phyloP scores from a whole-genome alignment of 73 alveolate genomes.

The Halteria grandinella region DNA sequence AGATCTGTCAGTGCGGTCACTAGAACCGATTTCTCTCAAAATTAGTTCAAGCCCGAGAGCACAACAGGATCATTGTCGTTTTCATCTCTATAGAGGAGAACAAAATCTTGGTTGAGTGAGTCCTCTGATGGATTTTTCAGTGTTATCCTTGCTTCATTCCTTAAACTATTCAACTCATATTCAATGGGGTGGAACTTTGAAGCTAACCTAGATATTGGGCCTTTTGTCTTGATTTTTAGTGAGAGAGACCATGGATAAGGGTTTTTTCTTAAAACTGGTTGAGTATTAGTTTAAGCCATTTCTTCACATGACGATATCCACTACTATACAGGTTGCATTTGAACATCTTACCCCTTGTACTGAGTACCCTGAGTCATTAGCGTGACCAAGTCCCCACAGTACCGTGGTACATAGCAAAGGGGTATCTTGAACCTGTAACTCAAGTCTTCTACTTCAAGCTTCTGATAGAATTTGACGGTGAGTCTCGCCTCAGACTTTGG shows the following conservation, averaged over 20 bases:
- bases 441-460: conserved; percentile 51
- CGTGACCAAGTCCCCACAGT: background rate
- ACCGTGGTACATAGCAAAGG: conserved; percentile 4
- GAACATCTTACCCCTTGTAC: background rate
- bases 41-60: background rate
- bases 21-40: background rate
- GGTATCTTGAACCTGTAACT: conserved; percentile 62
- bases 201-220: background rate
- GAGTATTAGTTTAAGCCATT: no score
- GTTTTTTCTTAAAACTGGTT: no score
- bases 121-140: background rate
- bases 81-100: conserved; percentile 12
- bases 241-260: conserved; percentile 2
- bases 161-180: background rate
- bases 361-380: background rate
- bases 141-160: background rate
- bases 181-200: conserved; percentile 10
- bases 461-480: conserved; percentile 5
- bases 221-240: conserved; percentile 8
- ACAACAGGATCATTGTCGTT: conserved; percentile 11
- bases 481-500: conserved; percentile 35
- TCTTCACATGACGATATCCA: no score
- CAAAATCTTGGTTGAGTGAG: background rate
- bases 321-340: no score
- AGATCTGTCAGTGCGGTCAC: background rate